Evolutionary conservation across 495 filamentous ascomycete genomes (phyloP), one percentile per base, ranked within the genome.

Genomic region (Penicillium malachiteum): DNA sequence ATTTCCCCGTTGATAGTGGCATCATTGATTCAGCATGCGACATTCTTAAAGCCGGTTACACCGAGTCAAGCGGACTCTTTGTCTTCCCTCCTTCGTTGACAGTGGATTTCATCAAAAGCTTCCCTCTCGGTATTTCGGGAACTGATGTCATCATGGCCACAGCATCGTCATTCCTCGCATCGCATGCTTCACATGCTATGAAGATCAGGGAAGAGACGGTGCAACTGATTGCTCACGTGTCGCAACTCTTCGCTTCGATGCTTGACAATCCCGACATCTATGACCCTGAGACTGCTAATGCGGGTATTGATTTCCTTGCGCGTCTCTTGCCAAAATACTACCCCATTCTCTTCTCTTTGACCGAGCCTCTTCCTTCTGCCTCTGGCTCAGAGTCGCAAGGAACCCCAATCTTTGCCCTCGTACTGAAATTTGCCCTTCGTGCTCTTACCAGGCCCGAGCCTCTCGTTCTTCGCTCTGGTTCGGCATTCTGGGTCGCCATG

Each of bases 281-380:
- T 55, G 92, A 97, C 39, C 90, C 91, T 2, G 91, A 96, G 62
- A 79, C 95, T 26, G 78, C 88, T 3, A 85, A 93, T 59, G 87
- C 84, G 55, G 83, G 87, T 34, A 87, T 94, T 55, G 84, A 89
- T 40, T 84, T 94, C 57, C 68, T 89, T 32, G 78, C 81, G 30
- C 85, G 84, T 46, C 71, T 92, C 31, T 70, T 94, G 49, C 78
- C 81, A 4, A 85, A 80, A 59, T 87, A 92, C 61, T 69, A 78
- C 42, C 56, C 59, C 5, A 68, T 72, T 32, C 56, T 78, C 1
- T 78, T 77, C 49, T 62, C 68, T 10, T 60, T 77, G 14, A 70
- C 67, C 9, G 50, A 56, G 7, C 63, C 63, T 21, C 50, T 64
- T 4, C 59, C 57, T 10, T 46, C 54, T 18, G 26, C 39, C 10